phyloP scores from a whole-genome alignment of 2,329 filamentous ascomycete species.

The Xylaria sp. region DNA sequence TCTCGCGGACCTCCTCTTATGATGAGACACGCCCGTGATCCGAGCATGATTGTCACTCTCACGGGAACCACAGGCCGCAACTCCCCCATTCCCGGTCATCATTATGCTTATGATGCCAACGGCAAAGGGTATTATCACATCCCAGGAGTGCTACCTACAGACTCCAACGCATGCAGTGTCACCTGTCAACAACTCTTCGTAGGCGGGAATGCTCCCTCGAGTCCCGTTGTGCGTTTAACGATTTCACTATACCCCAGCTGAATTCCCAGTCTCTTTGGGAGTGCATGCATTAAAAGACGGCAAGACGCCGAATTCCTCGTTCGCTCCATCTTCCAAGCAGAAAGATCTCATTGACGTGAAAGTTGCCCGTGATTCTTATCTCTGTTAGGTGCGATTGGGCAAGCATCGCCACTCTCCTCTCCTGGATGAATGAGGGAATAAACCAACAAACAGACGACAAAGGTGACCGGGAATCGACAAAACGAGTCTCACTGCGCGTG shows the following conservation, averaged over 20 bases:
- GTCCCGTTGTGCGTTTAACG: background rate
- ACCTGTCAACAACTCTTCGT: background rate
- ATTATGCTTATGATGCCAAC: background rate
- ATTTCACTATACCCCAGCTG: background rate
- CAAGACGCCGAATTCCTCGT: too few species aligned
- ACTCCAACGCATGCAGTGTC: background rate
- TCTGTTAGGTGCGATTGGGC: too few species aligned
- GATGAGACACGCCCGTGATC: background rate
- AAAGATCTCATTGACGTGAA: too few species aligned
- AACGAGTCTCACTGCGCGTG: background rate
- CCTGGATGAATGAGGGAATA: too few species aligned
- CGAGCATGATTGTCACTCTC: background rate
- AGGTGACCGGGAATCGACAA: background rate
- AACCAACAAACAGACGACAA: background rate
- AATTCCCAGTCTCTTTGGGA: too few species aligned
- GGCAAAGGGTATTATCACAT: background rate
- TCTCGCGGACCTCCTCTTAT: background rate
- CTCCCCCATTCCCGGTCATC: background rate
- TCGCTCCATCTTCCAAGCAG: too few species aligned
- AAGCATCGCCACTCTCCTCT: too few species aligned
- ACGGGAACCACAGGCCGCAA: background rate
- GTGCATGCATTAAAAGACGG: too few species aligned
- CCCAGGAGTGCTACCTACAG: background rate
- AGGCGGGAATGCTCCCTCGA: background rate
- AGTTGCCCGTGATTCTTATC: too few species aligned